These are phyloP conservation scores for Epichloe baconii DNA, from an alignment of 2,329 filamentous ascomycete genomes.

Conservation along the genomic window DNA sequence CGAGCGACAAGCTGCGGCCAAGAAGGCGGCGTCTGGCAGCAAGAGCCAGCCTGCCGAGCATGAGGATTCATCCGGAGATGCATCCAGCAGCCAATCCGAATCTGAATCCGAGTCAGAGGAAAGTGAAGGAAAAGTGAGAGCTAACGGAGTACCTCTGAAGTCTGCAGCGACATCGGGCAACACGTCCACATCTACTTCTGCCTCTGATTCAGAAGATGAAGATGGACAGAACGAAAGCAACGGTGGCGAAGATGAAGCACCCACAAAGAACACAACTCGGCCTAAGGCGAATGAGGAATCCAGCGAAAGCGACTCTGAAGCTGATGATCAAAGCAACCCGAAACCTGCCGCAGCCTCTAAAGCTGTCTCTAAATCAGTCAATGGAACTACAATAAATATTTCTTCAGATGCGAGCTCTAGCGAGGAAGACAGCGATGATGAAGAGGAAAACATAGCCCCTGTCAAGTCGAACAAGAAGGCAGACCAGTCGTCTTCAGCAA, in stretches of 20 bases:
- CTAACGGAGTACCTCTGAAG: conserved; percentile 1
- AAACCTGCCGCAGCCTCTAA: conserved; percentile 10
- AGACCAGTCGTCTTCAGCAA: neutral
- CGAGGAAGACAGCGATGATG: conserved; percentile 13
- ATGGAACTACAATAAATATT: conserved; percentile 8
- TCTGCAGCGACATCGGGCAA: neutral
- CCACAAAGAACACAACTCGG: conserved; percentile 7
- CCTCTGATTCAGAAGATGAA: conserved; percentile 11
- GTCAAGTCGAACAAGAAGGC: neutral
- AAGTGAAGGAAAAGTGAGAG: conserved; percentile 7
- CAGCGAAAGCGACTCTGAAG: conserved; percentile 13
- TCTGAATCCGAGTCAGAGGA: conserved; percentile 10
- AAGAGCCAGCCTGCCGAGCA: conserved; percentile 2
- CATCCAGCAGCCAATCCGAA: conserved; percentile 17
- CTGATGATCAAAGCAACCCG: neutral
- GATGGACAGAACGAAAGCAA: conserved; percentile 2
- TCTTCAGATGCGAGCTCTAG: conserved; percentile 12
- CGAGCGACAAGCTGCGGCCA: conserved; percentile 20
- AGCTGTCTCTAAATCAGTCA: conserved; percentile 6
- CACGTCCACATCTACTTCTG: conserved; percentile 12
- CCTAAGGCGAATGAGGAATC: neutral
- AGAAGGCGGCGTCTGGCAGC: conserved; percentile 8
- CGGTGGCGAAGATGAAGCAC: conserved; percentile 6
- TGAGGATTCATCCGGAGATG: conserved; percentile 13
- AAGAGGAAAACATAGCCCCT: conserved; percentile 5